These are phyloP conservation scores for Abrus precatorius DNA, from an alignment of 306 rosid species.

Conservation along the genomic window DNA sequence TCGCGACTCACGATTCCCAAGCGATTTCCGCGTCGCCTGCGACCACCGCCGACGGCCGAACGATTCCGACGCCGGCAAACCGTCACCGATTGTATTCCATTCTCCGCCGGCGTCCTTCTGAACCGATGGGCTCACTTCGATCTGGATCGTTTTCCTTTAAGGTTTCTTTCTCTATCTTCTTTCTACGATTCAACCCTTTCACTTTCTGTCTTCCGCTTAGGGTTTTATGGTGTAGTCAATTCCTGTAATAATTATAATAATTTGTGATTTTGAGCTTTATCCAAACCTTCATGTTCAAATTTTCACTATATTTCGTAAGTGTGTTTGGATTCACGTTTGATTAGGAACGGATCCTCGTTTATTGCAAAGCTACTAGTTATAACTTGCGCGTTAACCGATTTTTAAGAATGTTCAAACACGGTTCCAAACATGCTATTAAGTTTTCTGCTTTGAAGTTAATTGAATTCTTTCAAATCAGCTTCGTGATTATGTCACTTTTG, in stretches of 20 bases:
- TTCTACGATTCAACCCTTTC: slow-evolving; percentile 5
- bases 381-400: no score
- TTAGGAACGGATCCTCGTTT: no score
- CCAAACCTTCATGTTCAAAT: slow-evolving; percentile 6
- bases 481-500: neutral
- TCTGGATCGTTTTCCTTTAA: slow-evolving; percentile 38
- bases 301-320: slow-evolving; percentile 8
- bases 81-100: neutral
- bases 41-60: slow-evolving; percentile 45
- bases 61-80: slow-evolving; percentile 44
- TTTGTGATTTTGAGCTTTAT: slow-evolving; percentile 28
- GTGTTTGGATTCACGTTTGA: no score
- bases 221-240: slow-evolving; percentile 7
- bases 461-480: neutral
- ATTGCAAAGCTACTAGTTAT: no score
- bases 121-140: slow-evolving; percentile 6
- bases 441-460: neutral
- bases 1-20: slow-evolving; percentile 73
- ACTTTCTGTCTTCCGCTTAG: slow-evolving; percentile 21
- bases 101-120: neutral
- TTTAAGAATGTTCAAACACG: no score
- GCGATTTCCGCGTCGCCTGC: slow-evolving; percentile 47
- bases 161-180: slow-evolving; percentile 45
- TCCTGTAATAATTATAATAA: neutral
- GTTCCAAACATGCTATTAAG: neutral